Percentiles rank a stretch among this genome's conserved stretches.
Evolutionary conservation across 305 asterid genomes (phyloP).

Genomic region (Ajuga reptans): DNA sequence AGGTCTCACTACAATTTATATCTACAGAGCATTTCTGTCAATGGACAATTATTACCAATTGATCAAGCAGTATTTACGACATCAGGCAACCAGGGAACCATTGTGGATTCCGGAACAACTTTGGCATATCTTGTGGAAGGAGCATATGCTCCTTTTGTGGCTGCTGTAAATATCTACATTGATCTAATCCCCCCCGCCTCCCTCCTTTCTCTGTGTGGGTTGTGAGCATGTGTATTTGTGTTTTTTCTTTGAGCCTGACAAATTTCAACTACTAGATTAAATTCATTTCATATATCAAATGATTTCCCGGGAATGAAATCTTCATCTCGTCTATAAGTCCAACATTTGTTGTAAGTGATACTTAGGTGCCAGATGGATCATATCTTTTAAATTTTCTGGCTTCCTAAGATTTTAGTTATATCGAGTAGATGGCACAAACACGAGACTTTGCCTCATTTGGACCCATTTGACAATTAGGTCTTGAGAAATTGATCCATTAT

Average conservation of each 20-base stretch:
- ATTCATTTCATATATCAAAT: background rate
- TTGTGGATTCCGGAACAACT: slow-evolving; percentile 94
- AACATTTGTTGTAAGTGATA: background rate
- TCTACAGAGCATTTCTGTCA: slow-evolving; percentile 78
- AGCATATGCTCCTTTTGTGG: slow-evolving; percentile 79
- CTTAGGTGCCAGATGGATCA: background rate
- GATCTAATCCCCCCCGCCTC: background rate
- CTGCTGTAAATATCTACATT: slow-evolving; percentile 47
- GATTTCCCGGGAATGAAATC: background rate
- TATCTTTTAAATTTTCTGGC: background rate
- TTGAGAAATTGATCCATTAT: background rate
- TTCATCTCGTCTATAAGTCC: background rate
- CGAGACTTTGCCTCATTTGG: background rate
- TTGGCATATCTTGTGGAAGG: slow-evolving; percentile 77
- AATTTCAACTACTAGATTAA: background rate
- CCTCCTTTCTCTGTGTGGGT: background rate
- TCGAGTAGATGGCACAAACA: background rate
- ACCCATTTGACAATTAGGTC: background rate
- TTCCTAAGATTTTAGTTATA: background rate
- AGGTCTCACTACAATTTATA: slow-evolving; percentile 84
- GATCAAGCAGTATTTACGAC: slow-evolving; percentile 69
- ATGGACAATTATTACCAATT: slow-evolving; percentile 70
- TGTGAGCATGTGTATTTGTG: background rate
- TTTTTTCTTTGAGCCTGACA: background rate
- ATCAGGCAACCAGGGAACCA: slow-evolving; percentile 67